Base-by-base conservation (phyloP, 192 early-diverging fungal species). In the Ambispora gerdemannii region DNA sequence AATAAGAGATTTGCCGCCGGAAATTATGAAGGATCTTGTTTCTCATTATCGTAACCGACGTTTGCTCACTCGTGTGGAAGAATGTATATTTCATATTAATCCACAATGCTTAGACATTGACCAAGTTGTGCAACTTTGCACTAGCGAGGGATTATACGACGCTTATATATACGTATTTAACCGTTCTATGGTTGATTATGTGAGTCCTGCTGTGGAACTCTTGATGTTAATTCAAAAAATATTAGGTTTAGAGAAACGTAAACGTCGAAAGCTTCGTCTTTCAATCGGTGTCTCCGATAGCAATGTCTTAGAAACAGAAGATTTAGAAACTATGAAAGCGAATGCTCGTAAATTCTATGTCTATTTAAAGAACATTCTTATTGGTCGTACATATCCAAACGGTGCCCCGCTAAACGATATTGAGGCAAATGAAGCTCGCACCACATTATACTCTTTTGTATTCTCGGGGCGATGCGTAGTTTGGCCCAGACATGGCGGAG, bases 101-200 rank as follows among this genome's bases (percentile, higher is more conserved):
- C 84, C 83, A 33, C 78, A 83, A 27, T 77, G 78, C 33, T 68
- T 87, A 1, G 83, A 84, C 63, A 84, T 87, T 68, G 77, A 87
- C 74, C 81, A 87, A 61, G 77, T 87, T 28, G 80, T 87, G 28
- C 76, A 78, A 19, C 66, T 84, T 47, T 87, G 85, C 63, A 80
- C 82, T 17, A 77, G 74, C 1, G 80, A 87, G 62, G 72, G 78
- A 17, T 64, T 87, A 7, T 87, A 83, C 70, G 81, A 81, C 19
- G 85, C 80, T 1, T 76, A 83, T 70, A 87, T 84, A 34, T 87
- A 84, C 56, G 85, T 87, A 0, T 87, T 82, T 83, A 87, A 84
- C 70, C 76, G 77, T 27, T 83, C 82, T 31, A 84, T 87, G 71
- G 66, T 78, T 11, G 85, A 87, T 62, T 87, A 82, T 75, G 85